A percentile compares a stretch with the other conserved stretches of the same genome.
Conservation (phyloP, 768 basidiomycete species). For the Amanita fuliginea region DNA sequence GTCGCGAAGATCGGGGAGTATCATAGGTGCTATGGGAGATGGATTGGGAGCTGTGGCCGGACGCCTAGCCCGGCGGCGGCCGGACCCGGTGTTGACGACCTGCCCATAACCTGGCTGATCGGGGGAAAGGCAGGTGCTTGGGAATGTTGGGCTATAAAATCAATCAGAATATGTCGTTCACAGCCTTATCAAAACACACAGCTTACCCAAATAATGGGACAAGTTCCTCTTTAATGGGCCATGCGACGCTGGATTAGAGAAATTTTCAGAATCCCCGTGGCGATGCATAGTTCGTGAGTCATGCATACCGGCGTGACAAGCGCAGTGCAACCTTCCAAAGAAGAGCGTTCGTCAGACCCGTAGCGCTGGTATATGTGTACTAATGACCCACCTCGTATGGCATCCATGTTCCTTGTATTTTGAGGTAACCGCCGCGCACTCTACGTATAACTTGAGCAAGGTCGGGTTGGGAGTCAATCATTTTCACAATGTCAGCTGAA, state of each 20-base stretch:
- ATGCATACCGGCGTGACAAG: slow-evolving; percentile 57
- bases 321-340: slow-evolving; percentile 58
- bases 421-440: slow-evolving; percentile 80
- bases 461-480: slow-evolving; percentile 87
- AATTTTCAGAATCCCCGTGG: not conserved
- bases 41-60: slow-evolving; percentile 3
- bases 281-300: slow-evolving; percentile 3
- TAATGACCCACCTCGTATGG: slow-evolving; percentile 57
- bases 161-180: not conserved
- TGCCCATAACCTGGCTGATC: slow-evolving; percentile 85
- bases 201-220: slow-evolving; percentile 80
- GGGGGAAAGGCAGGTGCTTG: slow-evolving; percentile 72
- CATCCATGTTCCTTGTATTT: slow-evolving; percentile 94
- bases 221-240: slow-evolving; percentile 78
- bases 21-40: slow-evolving; percentile 8
- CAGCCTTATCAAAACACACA: not conserved
- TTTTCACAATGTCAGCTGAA: slow-evolving; percentile 83
- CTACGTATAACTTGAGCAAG: slow-evolving; percentile 72
- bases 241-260: slow-evolving; percentile 54
- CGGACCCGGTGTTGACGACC: slow-evolving; percentile 50
- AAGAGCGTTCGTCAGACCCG: slow-evolving; percentile 3
- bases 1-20: slow-evolving; percentile 4
- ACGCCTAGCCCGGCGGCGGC: slow-evolving; percentile 52
- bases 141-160: slow-evolving; percentile 62
- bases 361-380: slow-evolving; percentile 1